These are phyloP conservation scores for Dictyostelium discoideum DNA, from an alignment of 78 protist genomes.

Conservation along the genomic window DNA sequence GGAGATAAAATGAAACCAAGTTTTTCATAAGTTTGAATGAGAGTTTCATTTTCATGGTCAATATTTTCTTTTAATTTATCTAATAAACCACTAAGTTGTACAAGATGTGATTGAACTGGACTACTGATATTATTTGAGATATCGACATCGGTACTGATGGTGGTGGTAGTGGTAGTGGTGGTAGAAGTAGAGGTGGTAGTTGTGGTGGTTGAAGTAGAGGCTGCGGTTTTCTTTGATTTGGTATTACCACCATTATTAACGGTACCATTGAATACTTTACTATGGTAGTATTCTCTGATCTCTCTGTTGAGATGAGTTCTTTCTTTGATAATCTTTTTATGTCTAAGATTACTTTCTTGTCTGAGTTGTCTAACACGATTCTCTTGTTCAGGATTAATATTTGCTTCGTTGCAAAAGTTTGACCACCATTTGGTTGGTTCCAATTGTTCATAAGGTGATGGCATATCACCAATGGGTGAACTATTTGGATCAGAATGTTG, in stretches of 20 bases:
- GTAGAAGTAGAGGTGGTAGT: neutral
- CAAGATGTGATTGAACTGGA: conserved; percentile 21
- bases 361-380: conserved; percentile 17
- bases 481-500: neutral
- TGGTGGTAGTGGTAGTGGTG: neutral
- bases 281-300: conserved; percentile 53
- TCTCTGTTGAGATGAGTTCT: conserved; percentile 48
- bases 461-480: conserved; percentile 3
- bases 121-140: conserved; percentile 1
- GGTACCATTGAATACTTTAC: neutral
- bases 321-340: conserved; percentile 29
- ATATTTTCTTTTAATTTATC: conserved; percentile 52
- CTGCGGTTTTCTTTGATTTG: neutral
- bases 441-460: neutral
- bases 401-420: neutral
- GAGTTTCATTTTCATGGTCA: conserved; percentile 42
- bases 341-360: conserved; percentile 24
- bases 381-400: conserved; percentile 22
- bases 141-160: neutral
- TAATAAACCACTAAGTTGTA: conserved; percentile 16
- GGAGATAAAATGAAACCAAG: conserved; percentile 35
- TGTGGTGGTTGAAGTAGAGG: neutral
- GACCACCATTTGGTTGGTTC: conserved; percentile 31
- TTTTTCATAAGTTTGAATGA: conserved; percentile 33
- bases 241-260: neutral